These are phyloP conservation scores for Pichia sp. DNA, from an alignment of 1,139 yeast genomes.

Conservation along the genomic window DNA sequence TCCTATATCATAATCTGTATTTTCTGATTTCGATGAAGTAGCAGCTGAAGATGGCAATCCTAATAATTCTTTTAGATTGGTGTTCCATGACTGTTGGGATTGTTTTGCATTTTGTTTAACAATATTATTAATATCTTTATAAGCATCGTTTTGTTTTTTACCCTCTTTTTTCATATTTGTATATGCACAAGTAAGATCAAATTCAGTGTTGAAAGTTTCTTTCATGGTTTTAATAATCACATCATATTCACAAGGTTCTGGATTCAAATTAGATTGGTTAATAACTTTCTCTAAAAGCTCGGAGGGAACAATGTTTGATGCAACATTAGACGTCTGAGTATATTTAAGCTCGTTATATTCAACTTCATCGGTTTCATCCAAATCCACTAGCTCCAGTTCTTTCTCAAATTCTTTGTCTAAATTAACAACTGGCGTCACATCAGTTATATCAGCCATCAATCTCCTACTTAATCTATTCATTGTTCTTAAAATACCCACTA, in stretches of 20 bases:
- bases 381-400: conserved; percentile 58
- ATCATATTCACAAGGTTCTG: conserved; percentile 22
- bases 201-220: conserved; percentile 29
- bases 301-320: conserved; percentile 25
- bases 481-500: conserved; percentile 71
- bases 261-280: conserved; percentile 25
- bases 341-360: conserved; percentile 57
- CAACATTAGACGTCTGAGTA: conserved; percentile 30
- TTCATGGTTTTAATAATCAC: conserved; percentile 29
- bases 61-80: conserved; percentile 10
- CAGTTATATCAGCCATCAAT: conserved; percentile 49
- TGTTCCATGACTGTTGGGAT: conserved; percentile 40
- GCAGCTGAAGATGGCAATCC: conserved; percentile 15
- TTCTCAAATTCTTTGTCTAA: conserved; percentile 31
- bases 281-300: conserved; percentile 18
- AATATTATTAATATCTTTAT: conserved; percentile 43
- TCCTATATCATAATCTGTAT: conserved; percentile 22
- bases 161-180: conserved; percentile 35
- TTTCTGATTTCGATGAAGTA: conserved; percentile 10
- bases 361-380: conserved; percentile 44
- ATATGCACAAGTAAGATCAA: conserved; percentile 40
- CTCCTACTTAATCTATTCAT: conserved; percentile 85
- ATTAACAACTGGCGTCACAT: conserved; percentile 31
- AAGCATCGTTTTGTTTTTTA: conserved; percentile 35
- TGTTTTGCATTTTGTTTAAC: conserved; percentile 54